Conservation (phyloP, 2,329 filamentous ascomycete genomes). For the Ascochyta fabae region DNA sequence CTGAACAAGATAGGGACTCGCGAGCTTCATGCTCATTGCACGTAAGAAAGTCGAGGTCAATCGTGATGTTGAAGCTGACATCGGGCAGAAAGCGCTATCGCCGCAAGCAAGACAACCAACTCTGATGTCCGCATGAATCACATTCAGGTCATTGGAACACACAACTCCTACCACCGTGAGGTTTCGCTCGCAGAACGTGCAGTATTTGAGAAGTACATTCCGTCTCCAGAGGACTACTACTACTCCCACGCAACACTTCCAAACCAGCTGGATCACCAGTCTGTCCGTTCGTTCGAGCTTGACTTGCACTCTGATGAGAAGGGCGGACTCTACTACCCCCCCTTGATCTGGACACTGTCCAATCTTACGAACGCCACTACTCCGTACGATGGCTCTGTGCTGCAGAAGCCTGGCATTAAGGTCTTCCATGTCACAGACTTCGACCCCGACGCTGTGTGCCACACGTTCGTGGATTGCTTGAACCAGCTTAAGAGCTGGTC, state of each 20-base stretch:
- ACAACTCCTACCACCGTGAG: slow-evolving; percentile 61
- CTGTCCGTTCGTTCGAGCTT: slow-evolving; percentile 57
- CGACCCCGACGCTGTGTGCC: slow-evolving; percentile 56
- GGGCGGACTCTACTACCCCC: slow-evolving; percentile 57
- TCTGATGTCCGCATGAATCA: slow-evolving; percentile 57
- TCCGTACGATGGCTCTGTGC: slow-evolving; percentile 49
- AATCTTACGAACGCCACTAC: slow-evolving; percentile 50
- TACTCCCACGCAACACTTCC: slow-evolving; percentile 57
- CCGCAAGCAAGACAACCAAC: slow-evolving; percentile 16
- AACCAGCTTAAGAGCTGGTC: slow-evolving; percentile 55
- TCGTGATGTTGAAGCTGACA: slow-evolving; percentile 6
- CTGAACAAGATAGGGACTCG: slow-evolving; percentile 21
- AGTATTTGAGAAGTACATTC: slow-evolving; percentile 49
- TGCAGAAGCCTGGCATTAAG: slow-evolving; percentile 55
- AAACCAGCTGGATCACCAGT: slow-evolving; percentile 55
- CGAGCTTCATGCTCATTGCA: slow-evolving; percentile 28
- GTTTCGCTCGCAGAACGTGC: slow-evolving; percentile 51
- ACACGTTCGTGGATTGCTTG: slow-evolving; percentile 56
- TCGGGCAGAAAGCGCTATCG: slow-evolving; percentile 20
- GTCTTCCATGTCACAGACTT: slow-evolving; percentile 60
- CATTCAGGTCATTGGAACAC: slow-evolving; percentile 59
- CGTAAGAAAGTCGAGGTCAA: slow-evolving; percentile 13
- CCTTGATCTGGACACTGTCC: slow-evolving; percentile 52
- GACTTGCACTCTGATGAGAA: slow-evolving; percentile 58
- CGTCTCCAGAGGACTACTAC: slow-evolving; percentile 52